Evolutionary conservation across 345 rosid genomes (phyloP).

Genomic region (Trapa bicornis): DNA sequence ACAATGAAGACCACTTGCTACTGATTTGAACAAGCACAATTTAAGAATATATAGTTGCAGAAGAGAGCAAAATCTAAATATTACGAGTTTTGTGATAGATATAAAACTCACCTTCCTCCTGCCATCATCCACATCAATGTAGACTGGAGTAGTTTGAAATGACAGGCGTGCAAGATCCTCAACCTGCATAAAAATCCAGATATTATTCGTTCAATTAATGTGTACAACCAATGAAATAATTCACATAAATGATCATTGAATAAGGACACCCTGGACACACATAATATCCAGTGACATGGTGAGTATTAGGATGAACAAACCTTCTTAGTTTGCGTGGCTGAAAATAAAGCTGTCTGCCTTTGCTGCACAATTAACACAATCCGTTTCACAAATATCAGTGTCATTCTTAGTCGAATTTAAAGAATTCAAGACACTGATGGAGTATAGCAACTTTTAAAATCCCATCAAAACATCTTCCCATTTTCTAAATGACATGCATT

Average conservation of each 20-base stretch:
- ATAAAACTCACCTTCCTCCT: slow-evolving; percentile 59
- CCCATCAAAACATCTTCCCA: not conserved
- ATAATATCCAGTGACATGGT: not conserved
- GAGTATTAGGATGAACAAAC: slow-evolving; percentile 21
- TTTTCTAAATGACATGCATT: not conserved
- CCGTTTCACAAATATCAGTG: slow-evolving; percentile 8
- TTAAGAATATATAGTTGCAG: not conserved
- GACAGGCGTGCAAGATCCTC: slow-evolving; percentile 96
- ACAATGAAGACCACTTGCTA: slow-evolving; percentile 1
- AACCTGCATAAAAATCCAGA: slow-evolving; percentile 26
- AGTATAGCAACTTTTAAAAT: not conserved
- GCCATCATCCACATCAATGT: slow-evolving; percentile 90
- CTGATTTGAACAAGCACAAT: not conserved
- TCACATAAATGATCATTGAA: not conserved
- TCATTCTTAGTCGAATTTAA: not conserved
- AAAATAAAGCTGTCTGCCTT: slow-evolving; percentile 93
- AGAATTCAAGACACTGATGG: not conserved
- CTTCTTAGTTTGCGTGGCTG: slow-evolving; percentile 95
- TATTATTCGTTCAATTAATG: not conserved
- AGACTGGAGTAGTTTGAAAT: slow-evolving; percentile 68
- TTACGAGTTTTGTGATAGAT: not conserved
- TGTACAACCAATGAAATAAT: not conserved
- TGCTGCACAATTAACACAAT: slow-evolving; percentile 38
- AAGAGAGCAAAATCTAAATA: not conserved
- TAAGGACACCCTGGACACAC: not conserved